Evolutionary conservation across 2,329 filamentous ascomycete species (phyloP).

Genomic region (Dothideomycetes sp.): DNA sequence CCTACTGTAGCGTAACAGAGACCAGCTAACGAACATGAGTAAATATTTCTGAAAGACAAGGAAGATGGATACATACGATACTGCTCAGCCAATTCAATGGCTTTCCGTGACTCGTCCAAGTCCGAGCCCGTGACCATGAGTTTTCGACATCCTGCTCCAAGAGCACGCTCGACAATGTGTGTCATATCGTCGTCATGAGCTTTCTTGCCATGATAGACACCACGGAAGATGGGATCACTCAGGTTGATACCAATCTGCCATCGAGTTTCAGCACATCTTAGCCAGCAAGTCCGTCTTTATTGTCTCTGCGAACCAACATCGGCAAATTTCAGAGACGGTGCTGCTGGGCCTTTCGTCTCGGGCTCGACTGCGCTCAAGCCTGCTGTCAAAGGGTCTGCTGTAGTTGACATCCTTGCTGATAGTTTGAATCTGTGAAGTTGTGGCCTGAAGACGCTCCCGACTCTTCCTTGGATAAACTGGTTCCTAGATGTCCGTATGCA

Average conservation of each 20-base stretch:
- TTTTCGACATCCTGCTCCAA: constrained; percentile 71
- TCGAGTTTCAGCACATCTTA: constrained; percentile 1
- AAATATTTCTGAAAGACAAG: not conserved
- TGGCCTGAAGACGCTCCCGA: no score
- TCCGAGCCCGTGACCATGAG: constrained; percentile 92
- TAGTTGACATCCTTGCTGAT: no score
- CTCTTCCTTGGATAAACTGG: no score
- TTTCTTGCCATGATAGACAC: constrained; percentile 72
- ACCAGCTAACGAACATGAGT: constrained; percentile 46
- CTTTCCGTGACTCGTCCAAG: constrained; percentile 65
- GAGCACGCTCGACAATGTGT: constrained; percentile 69
- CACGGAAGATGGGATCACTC: constrained; percentile 81
- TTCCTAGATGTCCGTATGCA: no score
- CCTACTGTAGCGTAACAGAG: constrained; percentile 84
- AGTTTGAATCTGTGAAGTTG: no score
- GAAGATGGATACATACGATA: constrained; percentile 51
- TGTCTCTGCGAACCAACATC: constrained; percentile 32
- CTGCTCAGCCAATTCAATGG: constrained; percentile 61
- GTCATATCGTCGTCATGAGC: constrained; percentile 64
- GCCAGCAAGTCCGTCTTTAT: not conserved
- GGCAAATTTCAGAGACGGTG: constrained; percentile 25
- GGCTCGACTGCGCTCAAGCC: constrained; percentile 17
- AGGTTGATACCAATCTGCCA: constrained; percentile 83
- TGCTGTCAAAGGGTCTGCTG: constrained; percentile 19
- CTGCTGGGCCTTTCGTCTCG: constrained; percentile 10